Evolutionary conservation across 768 basidiomycete species (phyloP).

Genomic region (Agrocybe pediades): DNA sequence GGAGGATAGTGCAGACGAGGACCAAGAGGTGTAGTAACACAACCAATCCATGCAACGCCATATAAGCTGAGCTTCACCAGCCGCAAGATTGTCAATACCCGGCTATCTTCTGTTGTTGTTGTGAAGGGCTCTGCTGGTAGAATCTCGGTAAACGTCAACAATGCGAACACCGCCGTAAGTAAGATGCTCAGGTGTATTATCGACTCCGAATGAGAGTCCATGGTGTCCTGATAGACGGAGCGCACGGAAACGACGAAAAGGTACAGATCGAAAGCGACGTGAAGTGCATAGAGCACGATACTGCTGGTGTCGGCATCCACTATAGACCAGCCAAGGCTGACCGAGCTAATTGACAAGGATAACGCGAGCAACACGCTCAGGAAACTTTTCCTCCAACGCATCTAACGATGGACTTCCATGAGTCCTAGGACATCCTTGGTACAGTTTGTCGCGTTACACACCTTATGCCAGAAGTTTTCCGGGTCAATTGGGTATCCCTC

Average conservation of each 20-base stretch:
- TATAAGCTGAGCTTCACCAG: constrained; percentile 55
- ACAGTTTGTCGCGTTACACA: constrained; percentile 25
- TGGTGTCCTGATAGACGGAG: constrained; percentile 50
- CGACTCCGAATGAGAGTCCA: constrained; percentile 44
- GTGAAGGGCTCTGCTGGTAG: constrained; percentile 50
- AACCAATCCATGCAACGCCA: constrained; percentile 36
- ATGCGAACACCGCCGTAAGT: constrained; percentile 43
- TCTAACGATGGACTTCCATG: constrained; percentile 37
- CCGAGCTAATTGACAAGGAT: constrained; percentile 51
- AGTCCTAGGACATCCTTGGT: constrained; percentile 31
- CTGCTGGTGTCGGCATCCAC: constrained; percentile 28
- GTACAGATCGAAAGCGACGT: constrained; percentile 62
- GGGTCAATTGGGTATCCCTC: constrained; percentile 34
- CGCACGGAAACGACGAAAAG: constrained; percentile 49
- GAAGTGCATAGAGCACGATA: constrained; percentile 42
- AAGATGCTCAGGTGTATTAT: constrained; percentile 65
- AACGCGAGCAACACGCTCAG: constrained; percentile 46
- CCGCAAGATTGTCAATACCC: constrained; percentile 43
- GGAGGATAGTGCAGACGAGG: constrained; percentile 76
- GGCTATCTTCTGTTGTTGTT: constrained; percentile 25
- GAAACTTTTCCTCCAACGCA: constrained; percentile 58
- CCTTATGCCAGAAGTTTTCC: constrained; percentile 31
- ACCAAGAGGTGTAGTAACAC: constrained; percentile 66
- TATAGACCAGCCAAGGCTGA: constrained; percentile 57
- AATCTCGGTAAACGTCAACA: constrained; percentile 42